Conservation (phyloP, 176 grass and related monocot genomes). For the Oryza longistaminata region DNA sequence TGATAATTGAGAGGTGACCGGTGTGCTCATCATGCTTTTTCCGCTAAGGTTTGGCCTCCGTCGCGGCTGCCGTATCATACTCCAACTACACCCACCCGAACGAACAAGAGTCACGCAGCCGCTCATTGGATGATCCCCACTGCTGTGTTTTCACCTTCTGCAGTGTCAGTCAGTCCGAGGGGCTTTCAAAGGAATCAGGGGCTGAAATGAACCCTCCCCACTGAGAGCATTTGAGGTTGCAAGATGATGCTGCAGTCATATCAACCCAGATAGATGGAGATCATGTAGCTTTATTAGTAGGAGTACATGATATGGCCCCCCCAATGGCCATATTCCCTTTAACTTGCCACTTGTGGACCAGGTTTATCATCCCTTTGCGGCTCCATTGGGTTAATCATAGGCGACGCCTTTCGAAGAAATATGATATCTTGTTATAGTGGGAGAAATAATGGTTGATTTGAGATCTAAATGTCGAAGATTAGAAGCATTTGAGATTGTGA, state of each 20-base stretch:
- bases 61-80: background rate
- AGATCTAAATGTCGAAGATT: background rate
- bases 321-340: background rate
- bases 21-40: background rate
- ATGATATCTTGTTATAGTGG: background rate
- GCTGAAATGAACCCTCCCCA: background rate
- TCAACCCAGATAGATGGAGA: background rate
- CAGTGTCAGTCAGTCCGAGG: background rate
- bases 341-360: conserved; percentile 16
- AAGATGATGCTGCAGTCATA: background rate
- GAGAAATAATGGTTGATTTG: background rate
- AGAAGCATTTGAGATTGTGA: background rate
- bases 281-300: background rate
- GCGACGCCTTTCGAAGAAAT: background rate
- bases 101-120: background rate
- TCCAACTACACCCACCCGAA: background rate
- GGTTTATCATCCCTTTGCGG: background rate
- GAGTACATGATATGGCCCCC: background rate
- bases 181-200: background rate
- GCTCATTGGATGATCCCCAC: conserved; percentile 1
- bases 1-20: background rate
- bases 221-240: background rate
- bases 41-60: background rate
- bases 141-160: background rate
- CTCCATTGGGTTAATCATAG: background rate